phyloP scores from a whole-genome alignment of 805 yeast species.

The Jamesozyma piceae region DNA sequence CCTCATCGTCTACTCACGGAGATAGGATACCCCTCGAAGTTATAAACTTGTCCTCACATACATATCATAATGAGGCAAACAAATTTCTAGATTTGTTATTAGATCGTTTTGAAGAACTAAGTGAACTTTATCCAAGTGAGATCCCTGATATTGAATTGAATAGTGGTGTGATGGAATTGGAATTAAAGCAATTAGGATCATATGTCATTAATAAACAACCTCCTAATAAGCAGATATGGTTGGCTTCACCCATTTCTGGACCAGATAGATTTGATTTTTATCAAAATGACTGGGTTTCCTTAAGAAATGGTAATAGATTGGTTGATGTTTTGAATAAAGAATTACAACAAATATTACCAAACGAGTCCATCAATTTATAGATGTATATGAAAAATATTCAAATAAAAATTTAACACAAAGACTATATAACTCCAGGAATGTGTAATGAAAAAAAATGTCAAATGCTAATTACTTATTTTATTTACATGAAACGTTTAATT shows the following conservation, averaged over 20 bases:
- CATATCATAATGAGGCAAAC: conserved; percentile 60
- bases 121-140: conserved; percentile 57
- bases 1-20: conserved; percentile 41
- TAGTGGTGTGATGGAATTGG: conserved; percentile 80
- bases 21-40: conserved; percentile 44
- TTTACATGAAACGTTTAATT: conserved; percentile 34
- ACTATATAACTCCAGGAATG: no score
- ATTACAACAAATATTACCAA: conserved; percentile 23
- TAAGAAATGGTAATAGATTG: conserved; percentile 51
- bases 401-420: no score
- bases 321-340: conserved; percentile 44
- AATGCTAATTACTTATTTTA: no score
- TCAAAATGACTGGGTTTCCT: conserved; percentile 66
- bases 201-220: conserved; percentile 96
- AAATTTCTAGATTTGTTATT: conserved; percentile 59
- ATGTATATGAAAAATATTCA: no score
- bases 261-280: conserved; percentile 79
- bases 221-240: conserved; percentile 94
- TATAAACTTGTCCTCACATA: conserved; percentile 36
- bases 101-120: conserved; percentile 56
- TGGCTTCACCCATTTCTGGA: conserved; percentile 86
- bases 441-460: no score
- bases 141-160: conserved; percentile 55
- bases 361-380: neutral
- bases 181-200: conserved; percentile 62